Evolutionary conservation across 371 early-diverging fungal genomes (phyloP).

Genomic region (Mortierella sp.): DNA sequence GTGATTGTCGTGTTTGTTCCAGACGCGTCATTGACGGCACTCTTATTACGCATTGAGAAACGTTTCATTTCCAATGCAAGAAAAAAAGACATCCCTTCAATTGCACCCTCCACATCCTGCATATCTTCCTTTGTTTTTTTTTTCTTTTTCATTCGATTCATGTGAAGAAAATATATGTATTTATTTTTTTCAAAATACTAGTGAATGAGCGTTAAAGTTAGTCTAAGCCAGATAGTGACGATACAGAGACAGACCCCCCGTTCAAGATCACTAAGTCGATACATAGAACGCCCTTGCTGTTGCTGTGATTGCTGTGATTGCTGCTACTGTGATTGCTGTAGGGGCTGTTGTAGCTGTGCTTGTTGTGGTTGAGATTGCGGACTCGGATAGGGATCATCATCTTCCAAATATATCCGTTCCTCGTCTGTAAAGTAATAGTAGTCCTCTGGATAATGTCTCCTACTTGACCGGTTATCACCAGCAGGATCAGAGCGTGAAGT

Average conservation of each 20-base stretch:
- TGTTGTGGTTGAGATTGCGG: background rate
- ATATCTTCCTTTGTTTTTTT: too few relatives aligned
- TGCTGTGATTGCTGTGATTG: background rate
- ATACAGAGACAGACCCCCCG: background rate
- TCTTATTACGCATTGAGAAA: too few relatives aligned
- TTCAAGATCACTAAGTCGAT: background rate
- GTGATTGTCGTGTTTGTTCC: too few relatives aligned
- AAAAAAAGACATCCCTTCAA: too few relatives aligned
- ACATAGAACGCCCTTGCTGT: background rate
- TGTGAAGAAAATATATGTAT: background rate
- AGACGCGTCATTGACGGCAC: too few relatives aligned
- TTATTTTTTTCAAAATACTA: background rate
- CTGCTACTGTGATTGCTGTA: background rate
- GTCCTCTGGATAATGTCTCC: background rate
- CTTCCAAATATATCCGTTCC: background rate
- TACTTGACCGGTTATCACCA: background rate
- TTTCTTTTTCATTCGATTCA: too few relatives aligned
- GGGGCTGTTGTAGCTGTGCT: background rate
- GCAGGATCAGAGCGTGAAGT: too few relatives aligned
- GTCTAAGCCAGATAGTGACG: background rate
- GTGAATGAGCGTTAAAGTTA: background rate
- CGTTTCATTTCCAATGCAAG: too few relatives aligned
- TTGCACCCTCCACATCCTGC: too few relatives aligned
- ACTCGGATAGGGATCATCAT: background rate
- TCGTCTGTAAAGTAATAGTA: background rate